Evolutionary conservation across 306 rosid species (phyloP), one percentile per base, ranked within the genome.

Genomic region (Amphicarpaea edgeworthii): DNA sequence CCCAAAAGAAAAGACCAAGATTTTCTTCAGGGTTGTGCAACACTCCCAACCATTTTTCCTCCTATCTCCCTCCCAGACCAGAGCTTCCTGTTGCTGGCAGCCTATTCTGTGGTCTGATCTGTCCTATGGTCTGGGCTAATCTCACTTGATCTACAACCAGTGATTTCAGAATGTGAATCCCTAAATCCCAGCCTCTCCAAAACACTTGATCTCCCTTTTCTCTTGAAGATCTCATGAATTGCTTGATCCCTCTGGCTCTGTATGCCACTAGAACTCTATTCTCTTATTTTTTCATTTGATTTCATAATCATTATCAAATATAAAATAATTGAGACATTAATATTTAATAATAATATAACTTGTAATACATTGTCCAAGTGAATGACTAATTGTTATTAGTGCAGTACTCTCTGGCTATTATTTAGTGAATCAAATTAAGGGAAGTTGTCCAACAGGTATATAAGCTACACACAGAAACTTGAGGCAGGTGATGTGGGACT

Each of bases 141-240:
- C 15, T 53, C 60, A 53, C 60, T 53, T 53, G 60, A 53, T 53
- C 60, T 15, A 53, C 15, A 53, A 10, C 28, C 60, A 34, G 40
- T 34, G 40, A 34, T 34, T 34, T 34, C 40, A 34, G 40, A 6
- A 34, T 9, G 9, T 34, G 40, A 34, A 34, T 7, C 40, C 8
- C 9, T 34, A 34, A 34, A 34, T 7, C 40, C 40, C 40, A 6
- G 40, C 40, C 40, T 34, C 40, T 34, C 40, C 40, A 34, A 34
- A 34, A 34, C 40, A 34, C 40, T 34, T 2, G 40, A 34, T 7
- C 40, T 19, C 60, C 60, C 15, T 53, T 53, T 53, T 53, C 60
- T 53, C 60, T 20, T 5, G 3, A 9, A 3, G 6, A 53, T 16
- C 6, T 53, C 60, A 53, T 53, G 6, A 53, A 53, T 3, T 14